Evolutionary conservation across 805 yeast genomes (phyloP), one percentile per base, ranked within the genome.

Genomic region (Saccharomycopsis javanensis): DNA sequence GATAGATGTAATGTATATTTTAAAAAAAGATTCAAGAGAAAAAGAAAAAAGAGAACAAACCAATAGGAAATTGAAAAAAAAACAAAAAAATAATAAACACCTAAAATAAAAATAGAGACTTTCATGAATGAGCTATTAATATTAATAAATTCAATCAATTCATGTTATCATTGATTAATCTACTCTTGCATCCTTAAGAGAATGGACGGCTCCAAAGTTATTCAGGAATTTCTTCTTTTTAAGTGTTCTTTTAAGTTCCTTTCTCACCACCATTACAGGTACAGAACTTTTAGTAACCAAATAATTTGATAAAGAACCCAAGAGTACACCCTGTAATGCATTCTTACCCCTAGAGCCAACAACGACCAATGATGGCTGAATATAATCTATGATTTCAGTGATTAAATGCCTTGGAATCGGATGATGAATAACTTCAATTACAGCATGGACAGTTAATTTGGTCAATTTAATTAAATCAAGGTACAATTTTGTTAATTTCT

Each of bases 221-320:
- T 81, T 80, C 35, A 82, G 73, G 68, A 81, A 78, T 33, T 78
- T 78, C 52, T 78, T 73, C 68, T 80, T 79, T 63, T 83, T 76
- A 59, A 82, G 79, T 61, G 83, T 76, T 71, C 84, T 84, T 72
- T 85, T 84, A 65, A 86, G 74, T 67, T 83, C 85, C 63, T 80
- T 79, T 59, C 87, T 75, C 20, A 86, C 92, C 53, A 85, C 91
- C 92, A 85, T 85, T 23, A 85, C 91, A 0, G 92, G 91, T 2
- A 83, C 88, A 16, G 83, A 72, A 64, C 84, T 79, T 67, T 83
- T 81, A 16, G 88, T 81, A 16, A 85, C 88, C 61, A 85, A 71
- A 67, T 85, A 85, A 64, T 85, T 85, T 2, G 88, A 82, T 58
- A 86, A 75, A 2, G 87, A 81, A 2, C 92, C 92, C 60, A 85